A percentile compares a stretch with the other conserved stretches of the same genome.
phyloP scores from a whole-genome alignment of 192 early-diverging fungal species.

The Backusella sp. region DNA sequence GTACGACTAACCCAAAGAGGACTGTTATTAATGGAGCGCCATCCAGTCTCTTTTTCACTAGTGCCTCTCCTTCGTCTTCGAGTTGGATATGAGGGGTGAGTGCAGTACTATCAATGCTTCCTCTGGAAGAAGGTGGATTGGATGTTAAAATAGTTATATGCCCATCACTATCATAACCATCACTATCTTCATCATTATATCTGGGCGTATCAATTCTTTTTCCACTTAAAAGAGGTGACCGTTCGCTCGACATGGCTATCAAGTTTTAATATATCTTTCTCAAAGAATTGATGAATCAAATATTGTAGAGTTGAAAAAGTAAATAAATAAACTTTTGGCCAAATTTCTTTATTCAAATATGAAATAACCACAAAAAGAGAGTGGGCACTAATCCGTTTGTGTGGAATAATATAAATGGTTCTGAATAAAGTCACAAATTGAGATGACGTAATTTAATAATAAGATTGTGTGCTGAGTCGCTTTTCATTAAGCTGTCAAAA shows the following conservation, averaged over 20 bases:
- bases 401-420: no score
- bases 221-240: background rate
- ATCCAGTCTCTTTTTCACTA: conserved; percentile 14
- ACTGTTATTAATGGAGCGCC: conserved; percentile 15
- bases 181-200: background rate
- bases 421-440: no score
- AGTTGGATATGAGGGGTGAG: background rate
- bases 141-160: background rate
- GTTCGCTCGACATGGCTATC: background rate
- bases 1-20: conserved; percentile 12
- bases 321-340: no score
- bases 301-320: background rate
- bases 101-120: background rate
- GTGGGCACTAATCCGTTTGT: no score
- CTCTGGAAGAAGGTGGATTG: background rate
- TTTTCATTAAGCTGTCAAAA: no score
- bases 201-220: background rate
- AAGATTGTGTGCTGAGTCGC: no score
- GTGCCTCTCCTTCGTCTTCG: background rate
- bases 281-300: no score
- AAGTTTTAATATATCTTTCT: background rate
- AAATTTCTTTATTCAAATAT: no score
- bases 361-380: no score
- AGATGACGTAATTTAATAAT: no score
- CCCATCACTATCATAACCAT: background rate